Base-by-base conservation (phyloP, 2,329 filamentous ascomycete genomes). In the Purpureocillium lavendulum region DNA sequence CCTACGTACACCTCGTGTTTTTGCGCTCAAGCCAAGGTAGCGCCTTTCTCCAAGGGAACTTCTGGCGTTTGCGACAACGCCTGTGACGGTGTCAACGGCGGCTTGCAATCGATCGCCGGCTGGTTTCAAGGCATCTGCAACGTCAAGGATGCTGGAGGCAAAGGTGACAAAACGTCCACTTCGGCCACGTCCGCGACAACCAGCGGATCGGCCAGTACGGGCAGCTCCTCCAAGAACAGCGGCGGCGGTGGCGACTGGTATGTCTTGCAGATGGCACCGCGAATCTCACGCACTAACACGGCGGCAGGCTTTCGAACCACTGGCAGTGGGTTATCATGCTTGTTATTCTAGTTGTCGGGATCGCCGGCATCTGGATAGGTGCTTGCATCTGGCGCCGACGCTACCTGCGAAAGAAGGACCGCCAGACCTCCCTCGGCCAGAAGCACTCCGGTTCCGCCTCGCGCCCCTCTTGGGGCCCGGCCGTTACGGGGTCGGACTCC, bases 311-410 rank as follows among this genome's bases (percentile, higher is more conserved):
- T 36, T 70, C 73, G 7, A 71, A 67, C 21, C 85, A 90, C 59
- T 87, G 77, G 67, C 73, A 80, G 65, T 94, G 86, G 86, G 76
- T 94, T 34, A 71, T 90, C 45, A 87, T 92, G 72, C 70, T 92
- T 39, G 80, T 87, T 47, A 66, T 90, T 45, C 70, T 94, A 21
- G 71, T 82, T 33, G 66, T 90, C 43, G 81, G 69, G 39, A 84
- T 94, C 45, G 64, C 71, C 12, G 68, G 69, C 41, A 74, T 87
- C 52, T 84, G 82, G 70, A 62, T 82, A 30, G 70, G 75, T 14
- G 82, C 81, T 30, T 77, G 80, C 53, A 75, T 83, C 58, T 77
- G 86, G 64, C 83, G 86, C 48, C 78, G 80, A 41, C 80, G 82
- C 48, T 83, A 89, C 60, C 69, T 87, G 47, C 77, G 77, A 47